Percentiles rank a stretch among this genome's conserved stretches.
These are phyloP conservation scores for Bothriochloa decipiens DNA, from an alignment of 176 grass and related monocot genomes.

Conservation along the genomic window DNA sequence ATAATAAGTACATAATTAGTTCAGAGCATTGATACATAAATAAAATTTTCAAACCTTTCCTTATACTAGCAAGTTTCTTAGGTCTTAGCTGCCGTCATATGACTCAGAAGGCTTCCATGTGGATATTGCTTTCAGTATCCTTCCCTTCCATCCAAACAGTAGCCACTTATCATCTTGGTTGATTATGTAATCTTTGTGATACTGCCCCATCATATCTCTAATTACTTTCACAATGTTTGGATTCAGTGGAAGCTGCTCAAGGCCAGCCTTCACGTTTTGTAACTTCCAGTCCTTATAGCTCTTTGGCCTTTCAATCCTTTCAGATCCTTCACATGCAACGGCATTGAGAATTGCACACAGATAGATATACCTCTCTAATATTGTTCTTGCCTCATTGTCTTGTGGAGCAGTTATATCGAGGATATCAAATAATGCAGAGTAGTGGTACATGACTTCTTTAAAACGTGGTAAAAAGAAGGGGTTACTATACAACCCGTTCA, in stretches of 20 bases:
- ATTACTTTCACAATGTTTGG: constrained; percentile 8
- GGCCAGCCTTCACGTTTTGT: constrained; percentile 17
- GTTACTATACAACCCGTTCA: constrained; percentile 39
- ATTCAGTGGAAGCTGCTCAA: constrained; percentile 48
- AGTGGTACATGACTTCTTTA: constrained; percentile 47
- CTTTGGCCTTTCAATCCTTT: constrained; percentile 45
- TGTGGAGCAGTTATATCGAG: constrained; percentile 29
- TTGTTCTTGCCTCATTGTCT: constrained; percentile 37
- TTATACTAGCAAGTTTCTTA: constrained; percentile 3
- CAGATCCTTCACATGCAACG: constrained; percentile 44
- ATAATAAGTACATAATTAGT: background rate
- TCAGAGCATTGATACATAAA: background rate
- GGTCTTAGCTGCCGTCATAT: background rate
- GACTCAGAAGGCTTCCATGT: constrained; percentile 37
- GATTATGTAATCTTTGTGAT: constrained; percentile 41
- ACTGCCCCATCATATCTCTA: constrained; percentile 20
- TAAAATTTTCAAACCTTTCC: background rate
- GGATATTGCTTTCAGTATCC: constrained; percentile 32
- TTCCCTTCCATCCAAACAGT: constrained; percentile 46
- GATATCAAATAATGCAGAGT: constrained; percentile 36
- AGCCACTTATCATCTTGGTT: constrained; percentile 43
- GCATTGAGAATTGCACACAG: constrained; percentile 24
- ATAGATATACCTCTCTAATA: constrained; percentile 30
- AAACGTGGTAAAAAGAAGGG: constrained; percentile 50
- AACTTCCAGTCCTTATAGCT: constrained; percentile 42